phyloP scores from a whole-genome alignment of 2,329 filamentous ascomycete species.

The Colletotrichum incanum region DNA sequence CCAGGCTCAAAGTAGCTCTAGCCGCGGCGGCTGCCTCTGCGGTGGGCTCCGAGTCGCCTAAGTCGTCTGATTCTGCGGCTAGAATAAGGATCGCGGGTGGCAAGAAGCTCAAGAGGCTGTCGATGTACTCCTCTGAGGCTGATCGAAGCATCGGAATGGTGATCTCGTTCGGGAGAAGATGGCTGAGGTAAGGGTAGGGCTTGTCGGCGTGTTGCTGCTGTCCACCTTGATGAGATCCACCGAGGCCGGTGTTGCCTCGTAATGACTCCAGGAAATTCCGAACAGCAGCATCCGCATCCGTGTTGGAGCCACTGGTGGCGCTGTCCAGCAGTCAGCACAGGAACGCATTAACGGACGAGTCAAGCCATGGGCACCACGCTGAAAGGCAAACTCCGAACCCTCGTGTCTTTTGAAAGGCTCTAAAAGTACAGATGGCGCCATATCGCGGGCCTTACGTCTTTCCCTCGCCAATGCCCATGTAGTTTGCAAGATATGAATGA shows the following conservation, averaged over 20 bases:
- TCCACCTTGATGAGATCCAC: constrained; percentile 52
- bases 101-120: constrained; percentile 83
- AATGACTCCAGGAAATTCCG: constrained; percentile 92
- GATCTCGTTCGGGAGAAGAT: constrained; percentile 83
- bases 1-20: constrained; percentile 79
- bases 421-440: constrained; percentile 49
- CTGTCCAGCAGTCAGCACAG: constrained; percentile 41
- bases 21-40: constrained; percentile 80
- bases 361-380: constrained; percentile 36
- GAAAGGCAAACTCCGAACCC: constrained; percentile 39
- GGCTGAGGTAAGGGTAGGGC: constrained; percentile 86
- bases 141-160: constrained; percentile 84
- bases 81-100: constrained; percentile 85
- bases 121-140: constrained; percentile 76
- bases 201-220: constrained; percentile 63
- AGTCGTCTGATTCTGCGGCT: constrained; percentile 74
- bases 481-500: constrained; percentile 28
- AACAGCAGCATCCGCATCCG: constrained; percentile 84
- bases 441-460: constrained; percentile 29
- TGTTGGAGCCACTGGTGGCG: constrained; percentile 56
- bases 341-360: constrained; percentile 6
- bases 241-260: constrained; percentile 66
- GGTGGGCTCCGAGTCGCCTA: constrained; percentile 75
- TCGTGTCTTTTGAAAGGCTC: constrained; percentile 43
- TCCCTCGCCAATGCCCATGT: constrained; percentile 25